Conservation (phyloP, 805 yeast genomes). For the Soucietia sequanensis region DNA sequence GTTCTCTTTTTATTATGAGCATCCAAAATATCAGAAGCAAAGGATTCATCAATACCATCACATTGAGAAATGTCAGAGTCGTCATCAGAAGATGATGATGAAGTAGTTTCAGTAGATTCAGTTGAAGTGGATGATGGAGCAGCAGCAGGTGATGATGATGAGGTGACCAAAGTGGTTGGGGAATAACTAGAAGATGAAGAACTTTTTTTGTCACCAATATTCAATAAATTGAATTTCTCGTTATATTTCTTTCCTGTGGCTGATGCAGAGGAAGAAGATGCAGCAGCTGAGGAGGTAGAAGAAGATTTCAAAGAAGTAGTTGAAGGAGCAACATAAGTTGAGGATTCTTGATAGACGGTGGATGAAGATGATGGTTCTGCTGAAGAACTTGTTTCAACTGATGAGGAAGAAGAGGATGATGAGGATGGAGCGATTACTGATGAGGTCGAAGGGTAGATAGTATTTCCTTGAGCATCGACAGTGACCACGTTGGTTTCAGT, state of each 20-base stretch:
- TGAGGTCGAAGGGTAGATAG: too few relatives aligned
- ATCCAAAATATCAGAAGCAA: constrained; percentile 47
- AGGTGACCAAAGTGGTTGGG: constrained; percentile 11
- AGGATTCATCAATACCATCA: constrained; percentile 23
- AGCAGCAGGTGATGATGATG: constrained; percentile 9
- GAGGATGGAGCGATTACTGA: constrained; percentile 15
- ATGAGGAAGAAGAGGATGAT: constrained; percentile 17
- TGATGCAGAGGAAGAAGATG: constrained; percentile 2
- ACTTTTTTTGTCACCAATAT: constrained; percentile 2
- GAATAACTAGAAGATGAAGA: constrained; percentile 4
- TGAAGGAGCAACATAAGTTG: constrained; percentile 14
- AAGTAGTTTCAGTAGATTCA: constrained; percentile 5
- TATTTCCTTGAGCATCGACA: constrained; percentile 7
- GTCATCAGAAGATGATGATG: constrained; percentile 14
- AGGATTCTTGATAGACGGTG: too few relatives aligned
- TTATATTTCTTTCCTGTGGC: neutral
- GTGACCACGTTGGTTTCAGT: constrained; percentile 11
- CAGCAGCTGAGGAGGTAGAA: constrained; percentile 4
- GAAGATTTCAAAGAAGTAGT: constrained; percentile 5
- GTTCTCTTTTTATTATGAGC: constrained; percentile 63
- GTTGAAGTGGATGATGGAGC: constrained; percentile 10
- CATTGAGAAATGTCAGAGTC: constrained; percentile 10
- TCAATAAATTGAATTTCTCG: constrained; percentile 21
- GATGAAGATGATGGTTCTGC: too few relatives aligned
- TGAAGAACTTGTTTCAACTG: too few relatives aligned